Base-by-base conservation (phyloP, 2,329 filamentous ascomycete species). In the Fusarium drepaniforme region DNA sequence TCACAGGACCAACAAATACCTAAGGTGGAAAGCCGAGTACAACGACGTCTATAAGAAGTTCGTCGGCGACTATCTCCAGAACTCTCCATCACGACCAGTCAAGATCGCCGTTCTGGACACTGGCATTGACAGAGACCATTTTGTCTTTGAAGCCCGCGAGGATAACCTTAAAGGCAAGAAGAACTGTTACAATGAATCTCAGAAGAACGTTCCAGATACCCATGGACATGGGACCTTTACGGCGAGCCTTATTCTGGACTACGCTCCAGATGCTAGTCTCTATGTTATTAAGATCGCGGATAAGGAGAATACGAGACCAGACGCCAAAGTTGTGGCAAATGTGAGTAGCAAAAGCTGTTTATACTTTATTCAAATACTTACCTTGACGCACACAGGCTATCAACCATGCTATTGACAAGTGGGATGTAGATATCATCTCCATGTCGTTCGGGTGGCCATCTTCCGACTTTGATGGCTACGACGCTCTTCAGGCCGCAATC, bases 371-470 rank as follows among this genome's bases (percentile, higher is more conserved):
- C 13, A 9, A 21, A 53, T 3, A 2, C 49, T 53, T 15, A 33
- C 12, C 16, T 4, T 21, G 16, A 33, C 18, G 9, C 3, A 30
- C 16, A 9, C 18, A 56, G 49, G 49, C 49, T 0, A 33, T 56
- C 28, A 56, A 56, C 5, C 28, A 56, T 11, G 49, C 49, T 8
- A 12, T 56, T 1, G 49, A 56, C 21, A 56, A 33, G 4, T 56
- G 49, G 49, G 49, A 33, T 21, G 28, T 56, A 1, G 49, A 56
- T 15, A 56, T 56, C 28, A 33, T 56, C 11, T 56, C 49, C 49
- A 56, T 56, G 49, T 56, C 49, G 18, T 56, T 56, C 33, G 78
- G 77, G 3, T 72, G 59, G 37, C 64, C 66, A 0, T 53, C 68
- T 1, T 44, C 40, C 5, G 38, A 70, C 11, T 44, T 70, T 11